Base-by-base conservation (phyloP, 495 filamentous ascomycete genomes). In the Platismatia glauca region DNA sequence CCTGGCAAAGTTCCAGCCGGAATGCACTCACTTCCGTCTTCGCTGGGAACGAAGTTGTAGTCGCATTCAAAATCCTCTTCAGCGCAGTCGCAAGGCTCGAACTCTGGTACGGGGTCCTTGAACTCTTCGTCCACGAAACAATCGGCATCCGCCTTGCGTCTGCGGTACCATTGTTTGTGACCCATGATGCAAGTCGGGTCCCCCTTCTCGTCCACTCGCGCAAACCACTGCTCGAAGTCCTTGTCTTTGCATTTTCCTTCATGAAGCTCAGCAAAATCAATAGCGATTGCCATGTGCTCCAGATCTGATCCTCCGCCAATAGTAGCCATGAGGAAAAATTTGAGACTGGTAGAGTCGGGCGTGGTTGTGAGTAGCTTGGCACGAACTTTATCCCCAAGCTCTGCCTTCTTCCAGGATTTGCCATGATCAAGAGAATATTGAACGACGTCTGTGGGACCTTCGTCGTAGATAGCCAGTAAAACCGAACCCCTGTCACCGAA, bases 181-280 rank as follows among this genome's bases (percentile, higher is more conserved):
- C 94, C 94, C 94, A 97, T 97, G 65, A 98, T 77, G 71, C 94
- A 98, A 48, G 85, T 87, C 22, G 90, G 82, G 31, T 95, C 80
- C 4, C 86, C 86, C 2, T 96, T 80, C 35, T 90, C 82, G 72
- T 96, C 86, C 18, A 88, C 75, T 11, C 91, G 83, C 29, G 93
- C 95, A 59, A 79, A 82, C 94, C 94, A 98, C 58, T 84, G 77
- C 69, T 96, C 90, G 70, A 95, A 86, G 69, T 98, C 94, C 35
- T 79, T 76, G 9, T 89, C 79, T 58, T 84, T 82, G 75, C 95
- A 97, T 66, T 91, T 86, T 27, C 79, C 76, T 69, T 95, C 86
- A 69, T 95, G 88, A 41, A 97, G 77, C 22, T 80, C 87, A 8
- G 84, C 81, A 67, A 97, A 97, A 66, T 97, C 89, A 55, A 98